Conservation (phyloP, 306 rosid species). For the Neltuma alba region DNA sequence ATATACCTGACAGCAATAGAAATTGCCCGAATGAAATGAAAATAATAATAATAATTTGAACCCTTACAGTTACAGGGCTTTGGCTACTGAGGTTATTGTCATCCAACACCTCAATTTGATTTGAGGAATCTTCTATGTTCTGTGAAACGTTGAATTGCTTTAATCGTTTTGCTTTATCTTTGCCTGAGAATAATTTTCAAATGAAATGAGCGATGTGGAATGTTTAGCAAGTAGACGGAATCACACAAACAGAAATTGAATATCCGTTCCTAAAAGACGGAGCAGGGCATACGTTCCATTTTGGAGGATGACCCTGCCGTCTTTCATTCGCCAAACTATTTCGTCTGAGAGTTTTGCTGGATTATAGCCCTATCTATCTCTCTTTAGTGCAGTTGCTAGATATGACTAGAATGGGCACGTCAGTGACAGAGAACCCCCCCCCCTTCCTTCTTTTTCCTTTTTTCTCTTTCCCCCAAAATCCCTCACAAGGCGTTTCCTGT, state of each 20-base stretch:
- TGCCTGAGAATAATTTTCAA: constrained; percentile 1
- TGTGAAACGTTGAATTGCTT: neutral
- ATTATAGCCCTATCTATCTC: neutral
- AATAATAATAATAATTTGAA: neutral
- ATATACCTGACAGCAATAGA: neutral
- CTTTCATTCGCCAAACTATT: neutral
- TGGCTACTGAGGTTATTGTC: constrained; percentile 4
- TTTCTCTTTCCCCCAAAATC: too few species aligned
- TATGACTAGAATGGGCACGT: neutral
- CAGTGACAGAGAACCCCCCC: neutral
- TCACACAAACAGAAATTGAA: neutral
- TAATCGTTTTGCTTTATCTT: neutral
- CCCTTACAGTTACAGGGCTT: constrained; percentile 25
- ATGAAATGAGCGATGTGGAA: neutral
- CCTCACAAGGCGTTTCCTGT: too few species aligned
- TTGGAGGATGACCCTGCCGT: neutral
- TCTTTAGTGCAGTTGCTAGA: neutral
- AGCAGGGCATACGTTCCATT: neutral
- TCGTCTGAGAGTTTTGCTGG: constrained; percentile 4
- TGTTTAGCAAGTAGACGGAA: neutral
- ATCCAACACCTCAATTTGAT: constrained; percentile 13
- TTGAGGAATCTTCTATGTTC: neutral
- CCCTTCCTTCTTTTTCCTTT: too few species aligned
- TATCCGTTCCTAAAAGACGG: neutral
- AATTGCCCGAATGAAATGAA: neutral